Evolutionary conservation across 345 rosid species (phyloP), one percentile per base, ranked within the genome.

Genomic region (Pistacia integerrima): DNA sequence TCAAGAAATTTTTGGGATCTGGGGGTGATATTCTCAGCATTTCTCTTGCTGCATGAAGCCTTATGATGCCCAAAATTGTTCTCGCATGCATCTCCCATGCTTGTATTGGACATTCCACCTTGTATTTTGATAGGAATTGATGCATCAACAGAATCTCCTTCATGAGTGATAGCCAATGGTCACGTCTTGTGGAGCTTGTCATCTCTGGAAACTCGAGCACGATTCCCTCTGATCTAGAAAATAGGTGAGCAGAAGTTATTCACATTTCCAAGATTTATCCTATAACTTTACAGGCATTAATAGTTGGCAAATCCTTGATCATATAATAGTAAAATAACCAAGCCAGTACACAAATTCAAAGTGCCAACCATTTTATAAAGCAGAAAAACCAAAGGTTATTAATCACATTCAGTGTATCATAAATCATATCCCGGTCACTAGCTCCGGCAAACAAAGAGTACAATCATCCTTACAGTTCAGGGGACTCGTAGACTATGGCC

Each of bases 1-100:
- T 93, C 79, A 96, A 71, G 87, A 96, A 96, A 70, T 84, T 90
- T 28, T 82, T 90, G 3, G 99, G 97, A 72, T 79, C 84, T 0
- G 98, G 99, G 1, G 98, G 93, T 12, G 87, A 81, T 25, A 92
- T 91, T 77, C 97, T 85, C 54, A 91, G 88, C 95, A 96, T 86
- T 68, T 96, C 97, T 74, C 95, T 89, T 16, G 95, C 98, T 48
- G 97, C 97, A 70, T 93, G 99, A 65, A 96, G 92, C 88, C 99
- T 84, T 82, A 91, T 70, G 64, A 92, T 86, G 77, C 94, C 89
- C 77, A 92, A 77, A 74, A 93, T 92, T 66, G 96, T 91, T 85
- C 92, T 86, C 0, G 97, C 87, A 69, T 96, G 94, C 83, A 89
- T 80, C 80, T 92, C 99, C 98, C 98, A 93, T 38, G 76, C 85